Conservation (phyloP, 169 alveolate genomes). For the Plasmodium malariae region DNA sequence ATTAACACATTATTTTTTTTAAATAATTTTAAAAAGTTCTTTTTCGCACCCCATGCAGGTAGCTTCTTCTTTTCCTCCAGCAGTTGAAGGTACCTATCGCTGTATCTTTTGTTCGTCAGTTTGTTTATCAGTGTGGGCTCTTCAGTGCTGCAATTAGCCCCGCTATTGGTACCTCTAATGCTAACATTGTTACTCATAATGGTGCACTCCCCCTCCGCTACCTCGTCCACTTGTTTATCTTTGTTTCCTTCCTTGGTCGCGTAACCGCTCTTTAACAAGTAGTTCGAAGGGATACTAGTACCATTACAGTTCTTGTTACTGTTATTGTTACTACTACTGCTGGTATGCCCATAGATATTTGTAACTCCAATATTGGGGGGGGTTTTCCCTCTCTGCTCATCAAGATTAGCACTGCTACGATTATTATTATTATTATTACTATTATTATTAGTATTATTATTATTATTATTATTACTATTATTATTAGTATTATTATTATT, state of each 20-base stretch:
- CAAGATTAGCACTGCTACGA: too few relatives aligned
- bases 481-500: background rate
- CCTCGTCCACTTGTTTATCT: too few relatives aligned
- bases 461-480: background rate
- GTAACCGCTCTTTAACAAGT: too few relatives aligned
- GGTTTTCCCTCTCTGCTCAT: too few relatives aligned
- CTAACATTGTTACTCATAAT: too few relatives aligned
- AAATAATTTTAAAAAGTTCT: slow-evolving; percentile 88
- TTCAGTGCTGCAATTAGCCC: too few relatives aligned
- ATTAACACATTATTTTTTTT: slow-evolving; percentile 84
- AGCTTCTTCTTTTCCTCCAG: slow-evolving; percentile 87
- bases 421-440: background rate
- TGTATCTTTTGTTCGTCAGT: slow-evolving; percentile 77
- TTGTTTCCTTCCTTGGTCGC: too few relatives aligned
- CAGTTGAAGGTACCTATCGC: slow-evolving; percentile 85
- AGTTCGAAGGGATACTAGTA: too few relatives aligned
- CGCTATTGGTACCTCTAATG: too few relatives aligned
- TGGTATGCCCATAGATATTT: background rate
- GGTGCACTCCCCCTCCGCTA: too few relatives aligned
- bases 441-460: background rate
- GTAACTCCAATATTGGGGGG: background rate
- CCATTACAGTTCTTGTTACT: too few relatives aligned
- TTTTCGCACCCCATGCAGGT: slow-evolving; percentile 93
- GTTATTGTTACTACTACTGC: too few relatives aligned
- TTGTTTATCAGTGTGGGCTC: slow-evolving; percentile 30